Evolutionary conservation across 495 filamentous ascomycete species (phyloP).

Genomic region (Sordaria brevicollis): DNA sequence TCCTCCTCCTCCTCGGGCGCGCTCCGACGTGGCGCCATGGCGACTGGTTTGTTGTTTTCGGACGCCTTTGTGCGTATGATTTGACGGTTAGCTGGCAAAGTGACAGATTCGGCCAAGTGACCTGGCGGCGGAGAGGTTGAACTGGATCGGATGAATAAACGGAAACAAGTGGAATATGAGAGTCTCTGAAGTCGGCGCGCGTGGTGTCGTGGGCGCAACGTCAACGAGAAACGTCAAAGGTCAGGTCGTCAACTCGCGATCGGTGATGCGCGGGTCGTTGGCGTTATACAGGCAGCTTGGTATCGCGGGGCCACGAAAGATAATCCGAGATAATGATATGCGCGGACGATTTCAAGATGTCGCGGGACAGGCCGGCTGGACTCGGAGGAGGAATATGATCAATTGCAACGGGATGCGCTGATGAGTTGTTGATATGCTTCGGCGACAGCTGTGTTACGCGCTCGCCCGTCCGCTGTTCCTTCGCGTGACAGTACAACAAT

Average conservation of each 20-base stretch:
- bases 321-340: neutral
- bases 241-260: neutral
- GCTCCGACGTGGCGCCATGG: conserved; percentile 28
- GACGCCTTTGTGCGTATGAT: neutral
- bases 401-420: neutral
- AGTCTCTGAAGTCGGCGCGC: neutral
- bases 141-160: neutral
- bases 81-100: neutral
- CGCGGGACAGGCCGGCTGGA: neutral
- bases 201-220: neutral
- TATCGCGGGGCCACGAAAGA: neutral
- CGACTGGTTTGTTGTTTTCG: neutral
- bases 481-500: neutral
- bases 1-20: conserved; percentile 17
- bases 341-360: neutral
- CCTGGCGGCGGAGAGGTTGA: neutral
- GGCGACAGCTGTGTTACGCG: neutral
- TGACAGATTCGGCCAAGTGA: neutral
- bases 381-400: neutral
- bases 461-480: neutral
- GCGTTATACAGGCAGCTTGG: neutral
- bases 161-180: neutral
- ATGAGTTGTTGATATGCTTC: neutral
- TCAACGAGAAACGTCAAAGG: neutral
- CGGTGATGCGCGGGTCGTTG: neutral